phyloP scores from a whole-genome alignment of 805 yeast genomes.

The Hanseniaspora opuntiae region DNA sequence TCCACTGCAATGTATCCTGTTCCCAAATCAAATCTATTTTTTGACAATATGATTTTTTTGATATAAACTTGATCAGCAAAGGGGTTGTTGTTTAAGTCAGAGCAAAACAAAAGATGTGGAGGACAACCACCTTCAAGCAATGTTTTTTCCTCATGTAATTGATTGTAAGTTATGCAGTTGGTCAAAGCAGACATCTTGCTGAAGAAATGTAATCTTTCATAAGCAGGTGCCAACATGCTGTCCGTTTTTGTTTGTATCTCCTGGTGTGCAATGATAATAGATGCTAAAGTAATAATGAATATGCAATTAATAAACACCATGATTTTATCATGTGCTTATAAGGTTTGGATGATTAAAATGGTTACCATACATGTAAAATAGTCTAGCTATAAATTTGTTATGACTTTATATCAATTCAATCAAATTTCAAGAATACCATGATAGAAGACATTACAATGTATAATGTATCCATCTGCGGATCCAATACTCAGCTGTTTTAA shows the following conservation, averaged over 20 bases:
- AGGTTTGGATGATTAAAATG: no score
- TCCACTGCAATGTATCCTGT: slow-evolving; percentile 45
- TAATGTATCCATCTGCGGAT: no score
- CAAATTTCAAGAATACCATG: no score
- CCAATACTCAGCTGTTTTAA: no score
- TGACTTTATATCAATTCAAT: no score
- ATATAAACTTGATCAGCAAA: slow-evolving; percentile 26
- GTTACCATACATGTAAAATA: no score
- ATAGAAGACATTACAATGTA: no score
- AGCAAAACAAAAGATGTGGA: slow-evolving; percentile 22
- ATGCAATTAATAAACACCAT: neutral
- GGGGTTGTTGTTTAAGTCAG: slow-evolving; percentile 19
- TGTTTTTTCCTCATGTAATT: slow-evolving; percentile 18
- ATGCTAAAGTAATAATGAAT: neutral
- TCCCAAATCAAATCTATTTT: slow-evolving; percentile 34
- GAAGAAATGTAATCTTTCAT: slow-evolving; percentile 23
- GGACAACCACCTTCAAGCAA: slow-evolving; percentile 27
- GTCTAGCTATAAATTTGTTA: no score
- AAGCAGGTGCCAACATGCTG: slow-evolving; percentile 13
- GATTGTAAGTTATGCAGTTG: slow-evolving; percentile 24
- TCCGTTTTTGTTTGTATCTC: slow-evolving; percentile 9
- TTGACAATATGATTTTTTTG: slow-evolving; percentile 27
- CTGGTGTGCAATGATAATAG: neutral
- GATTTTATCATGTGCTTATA: no score
- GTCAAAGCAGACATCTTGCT: slow-evolving; percentile 26